Conservation (phyloP, 1,284 basidiomycete species). For the Paramarasmius palmivorus region DNA sequence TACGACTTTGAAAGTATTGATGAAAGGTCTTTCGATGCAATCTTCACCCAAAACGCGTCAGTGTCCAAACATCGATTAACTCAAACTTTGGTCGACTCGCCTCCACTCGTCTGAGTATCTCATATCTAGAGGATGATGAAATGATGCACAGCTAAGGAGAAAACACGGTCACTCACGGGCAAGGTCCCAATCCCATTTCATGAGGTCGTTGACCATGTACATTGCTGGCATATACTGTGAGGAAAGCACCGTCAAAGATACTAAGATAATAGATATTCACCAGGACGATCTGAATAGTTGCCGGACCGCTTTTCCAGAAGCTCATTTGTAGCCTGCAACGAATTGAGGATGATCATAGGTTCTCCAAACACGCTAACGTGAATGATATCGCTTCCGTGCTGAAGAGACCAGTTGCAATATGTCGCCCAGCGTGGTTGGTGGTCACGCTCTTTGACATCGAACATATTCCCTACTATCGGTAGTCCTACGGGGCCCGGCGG, state of each 20-base stretch:
- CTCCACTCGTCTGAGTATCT: conserved; percentile 29
- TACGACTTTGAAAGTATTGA: conserved; percentile 19
- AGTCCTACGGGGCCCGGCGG: conserved; percentile 10
- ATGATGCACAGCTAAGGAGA: too few species aligned
- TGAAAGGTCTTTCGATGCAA: conserved; percentile 23
- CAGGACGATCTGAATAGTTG: conserved; percentile 22
- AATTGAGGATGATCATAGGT: conserved; percentile 22
- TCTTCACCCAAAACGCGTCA: not conserved
- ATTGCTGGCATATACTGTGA: not conserved
- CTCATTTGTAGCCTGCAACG: conserved; percentile 20
- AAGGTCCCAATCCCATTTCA: conserved; percentile 30
- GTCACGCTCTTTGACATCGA: not conserved
- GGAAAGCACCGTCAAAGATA: not conserved
- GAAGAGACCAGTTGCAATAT: conserved; percentile 1
- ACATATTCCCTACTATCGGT: conserved; percentile 10
- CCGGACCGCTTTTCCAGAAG: conserved; percentile 23
- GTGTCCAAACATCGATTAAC: not conserved
- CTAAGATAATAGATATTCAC: conserved; percentile 1
- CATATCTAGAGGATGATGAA: conserved; percentile 18
- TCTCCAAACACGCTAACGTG: conserved; percentile 11
- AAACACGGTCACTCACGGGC: conserved; percentile 16
- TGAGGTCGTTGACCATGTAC: conserved; percentile 29
- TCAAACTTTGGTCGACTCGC: conserved; percentile 13
- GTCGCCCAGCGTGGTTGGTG: conserved; percentile 3
- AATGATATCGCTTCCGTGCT: conserved; percentile 7